Conservation (phyloP, 371 early-diverging fungal species). For the Lichtheimia hyalospora region DNA sequence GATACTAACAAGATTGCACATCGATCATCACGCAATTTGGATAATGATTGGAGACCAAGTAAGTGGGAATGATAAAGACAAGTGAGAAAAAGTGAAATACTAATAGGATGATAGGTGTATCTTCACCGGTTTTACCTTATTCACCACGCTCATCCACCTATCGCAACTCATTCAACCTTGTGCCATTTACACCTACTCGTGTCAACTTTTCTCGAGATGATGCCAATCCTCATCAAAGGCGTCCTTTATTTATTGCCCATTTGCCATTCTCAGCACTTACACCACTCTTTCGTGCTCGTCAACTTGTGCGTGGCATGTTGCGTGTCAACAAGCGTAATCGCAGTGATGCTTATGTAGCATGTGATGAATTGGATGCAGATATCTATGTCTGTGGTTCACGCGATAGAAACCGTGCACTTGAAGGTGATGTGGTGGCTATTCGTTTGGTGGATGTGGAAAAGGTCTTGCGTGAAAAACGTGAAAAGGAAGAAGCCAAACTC, state of each 20-base stretch:
- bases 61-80: background rate
- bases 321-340: conserved; percentile 83
- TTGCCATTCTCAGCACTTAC: conserved; percentile 54
- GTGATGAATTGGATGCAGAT: conserved; percentile 62
- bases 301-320: conserved; percentile 63
- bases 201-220: conserved; percentile 41
- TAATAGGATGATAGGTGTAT: background rate
- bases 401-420: conserved; percentile 82
- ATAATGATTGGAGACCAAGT: conserved; percentile 35
- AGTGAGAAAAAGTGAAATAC: no score
- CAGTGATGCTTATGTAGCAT: conserved; percentile 83
- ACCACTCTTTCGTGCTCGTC: conserved; percentile 44
- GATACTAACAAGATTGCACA: conserved; percentile 9
- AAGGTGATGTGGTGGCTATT: conserved; percentile 84
- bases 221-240: conserved; percentile 48
- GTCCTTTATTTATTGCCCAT: conserved; percentile 55
- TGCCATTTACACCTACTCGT: conserved; percentile 44
- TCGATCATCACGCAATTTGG: conserved; percentile 36
- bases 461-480: conserved; percentile 51
- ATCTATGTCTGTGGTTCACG: conserved; percentile 74
- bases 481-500: conserved; percentile 47
- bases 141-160: conserved; percentile 9
- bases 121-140: background rate
- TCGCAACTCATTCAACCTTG: conserved; percentile 33
- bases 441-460: conserved; percentile 68